Percentiles rank a stretch among this genome's conserved stretches.
phyloP scores from a whole-genome alignment of 2,329 filamentous ascomycete genomes.

The Ceratocystis cacaofunesta region DNA sequence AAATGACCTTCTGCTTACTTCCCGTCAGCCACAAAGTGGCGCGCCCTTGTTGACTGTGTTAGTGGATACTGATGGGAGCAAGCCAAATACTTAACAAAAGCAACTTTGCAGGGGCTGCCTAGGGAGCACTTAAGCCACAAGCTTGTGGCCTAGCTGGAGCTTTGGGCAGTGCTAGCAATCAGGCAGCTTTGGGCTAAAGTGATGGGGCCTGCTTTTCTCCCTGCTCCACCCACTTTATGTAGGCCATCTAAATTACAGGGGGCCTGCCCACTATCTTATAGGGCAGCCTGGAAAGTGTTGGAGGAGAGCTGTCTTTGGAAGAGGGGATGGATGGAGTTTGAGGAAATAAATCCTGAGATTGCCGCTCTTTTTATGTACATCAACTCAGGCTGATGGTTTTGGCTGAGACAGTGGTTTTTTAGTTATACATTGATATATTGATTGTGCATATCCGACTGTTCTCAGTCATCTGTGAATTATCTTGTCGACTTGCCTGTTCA shows the following conservation, averaged over 20 bases:
- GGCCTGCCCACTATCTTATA: background rate
- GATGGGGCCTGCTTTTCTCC: background rate
- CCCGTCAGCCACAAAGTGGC: background rate
- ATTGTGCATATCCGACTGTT: background rate
- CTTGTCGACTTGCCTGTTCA: background rate
- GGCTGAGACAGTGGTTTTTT: background rate
- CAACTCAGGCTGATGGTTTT: background rate
- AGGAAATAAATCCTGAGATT: background rate
- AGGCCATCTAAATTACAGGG: background rate
- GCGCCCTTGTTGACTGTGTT: background rate
- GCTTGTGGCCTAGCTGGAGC: background rate
- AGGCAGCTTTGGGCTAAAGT: slow-evolving; percentile 7
- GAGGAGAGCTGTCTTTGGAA: too few species aligned
- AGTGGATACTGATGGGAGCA: background rate
- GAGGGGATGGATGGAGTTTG: too few species aligned
- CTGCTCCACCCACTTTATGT: background rate
- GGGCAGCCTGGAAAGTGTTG: background rate
- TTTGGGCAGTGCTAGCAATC: slow-evolving; percentile 1
- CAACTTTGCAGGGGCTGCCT: background rate
- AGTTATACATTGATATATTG: background rate
- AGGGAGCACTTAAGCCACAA: background rate
- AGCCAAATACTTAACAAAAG: background rate
- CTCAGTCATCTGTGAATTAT: background rate
- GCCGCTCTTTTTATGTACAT: background rate
- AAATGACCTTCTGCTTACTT: too few species aligned